Evolutionary conservation across 2,329 filamentous ascomycete species (phyloP), one percentile per base, ranked within the genome.

Genomic region (Cytospora piceae): DNA sequence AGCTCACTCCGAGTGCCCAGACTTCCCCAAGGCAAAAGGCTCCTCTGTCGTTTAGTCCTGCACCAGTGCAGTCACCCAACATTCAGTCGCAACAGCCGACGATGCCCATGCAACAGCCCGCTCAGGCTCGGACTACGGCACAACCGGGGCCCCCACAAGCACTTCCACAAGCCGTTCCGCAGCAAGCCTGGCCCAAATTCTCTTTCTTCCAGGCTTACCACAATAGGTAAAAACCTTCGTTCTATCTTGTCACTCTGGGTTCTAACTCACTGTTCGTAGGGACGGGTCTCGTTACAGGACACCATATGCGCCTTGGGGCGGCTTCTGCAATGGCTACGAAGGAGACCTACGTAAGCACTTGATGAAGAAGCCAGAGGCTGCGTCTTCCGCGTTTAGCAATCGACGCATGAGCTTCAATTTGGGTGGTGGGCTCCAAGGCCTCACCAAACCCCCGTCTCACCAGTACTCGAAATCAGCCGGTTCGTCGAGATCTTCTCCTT

Each of bases 291-390:
- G 82, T 62, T 88, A 89, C 66, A 81, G 84, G 58, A 87, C 85
- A 5, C 87, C 87, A 1, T 89, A 89, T 71, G 80, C 83, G 20
- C 77, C 80, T 1, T 81, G 78, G 76, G 82, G 83, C 29, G 86
- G 85, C 0, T 88, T 88, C 70, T 86, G 83, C 39, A 88, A 88
- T 67, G 85, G 85, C 5, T 87, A 87, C 64, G 84, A 87, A 73
- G 84, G 83, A 24, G 82, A 82, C 57, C 67, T 82, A 22, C 77
- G 78, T 58, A 79, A 80, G 22, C 80, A 83, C 65, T 67, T 84
- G 54, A 78, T 81, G 74, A 77, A 76, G 62, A 76, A 76, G 12
- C 78, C 78, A 27, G 74, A 79, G 46, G 75, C 77, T 5, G 56
- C 58, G 6, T 42, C 77, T 5, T 52, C 58, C 5, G 42, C 66